A percentile compares a stretch with the other conserved stretches of the same genome.
These are phyloP conservation scores for Tricholoma sp. DNA, from an alignment of 768 basidiomycete genomes.

Conservation along the genomic window DNA sequence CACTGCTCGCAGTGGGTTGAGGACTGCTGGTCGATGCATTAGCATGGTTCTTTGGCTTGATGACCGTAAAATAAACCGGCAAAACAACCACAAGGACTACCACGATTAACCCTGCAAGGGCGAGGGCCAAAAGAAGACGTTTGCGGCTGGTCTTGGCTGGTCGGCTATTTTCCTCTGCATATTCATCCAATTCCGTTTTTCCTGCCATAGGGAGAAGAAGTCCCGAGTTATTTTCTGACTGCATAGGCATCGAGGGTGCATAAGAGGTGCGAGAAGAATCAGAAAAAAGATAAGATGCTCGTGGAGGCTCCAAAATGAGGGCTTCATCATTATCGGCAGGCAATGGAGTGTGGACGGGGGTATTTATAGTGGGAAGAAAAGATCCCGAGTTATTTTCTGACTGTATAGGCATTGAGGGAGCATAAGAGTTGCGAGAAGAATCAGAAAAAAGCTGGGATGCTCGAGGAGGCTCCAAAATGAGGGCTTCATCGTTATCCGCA, in stretches of 20 bases:
- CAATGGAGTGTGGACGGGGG: constrained; percentile 12
- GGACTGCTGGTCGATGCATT: neutral
- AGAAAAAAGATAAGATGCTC: neutral
- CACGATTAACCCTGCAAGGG: constrained; percentile 32
- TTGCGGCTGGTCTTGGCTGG: constrained; percentile 12
- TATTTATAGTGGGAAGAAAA: too few relatives aligned
- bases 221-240: constrained; percentile 13
- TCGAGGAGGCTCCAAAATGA: constrained; percentile 2
- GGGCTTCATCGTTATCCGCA: constrained; percentile 3
- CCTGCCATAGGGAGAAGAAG: constrained; percentile 10
- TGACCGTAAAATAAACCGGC: constrained; percentile 52
- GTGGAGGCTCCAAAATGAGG: constrained; percentile 2
- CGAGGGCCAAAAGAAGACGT: constrained; percentile 18
- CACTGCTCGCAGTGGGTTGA: neutral
- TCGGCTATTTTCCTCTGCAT: constrained; percentile 2
- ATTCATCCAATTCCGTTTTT: constrained; percentile 7
- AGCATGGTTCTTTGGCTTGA: constrained; percentile 33
- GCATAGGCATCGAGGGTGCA: neutral
- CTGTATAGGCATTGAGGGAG: neutral
- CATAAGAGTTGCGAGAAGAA: constrained; percentile 14
- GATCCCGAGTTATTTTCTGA: constrained; percentile 15
- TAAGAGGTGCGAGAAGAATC: constrained; percentile 14
- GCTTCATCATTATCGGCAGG: constrained; percentile 6
- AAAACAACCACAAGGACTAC: constrained; percentile 46
- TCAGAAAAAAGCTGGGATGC: neutral